A percentile compares a stretch with the other conserved stretches of the same genome.
These are phyloP conservation scores for Striga asiatica DNA, from an alignment of 257 asterid genomes.

Conservation along the genomic window DNA sequence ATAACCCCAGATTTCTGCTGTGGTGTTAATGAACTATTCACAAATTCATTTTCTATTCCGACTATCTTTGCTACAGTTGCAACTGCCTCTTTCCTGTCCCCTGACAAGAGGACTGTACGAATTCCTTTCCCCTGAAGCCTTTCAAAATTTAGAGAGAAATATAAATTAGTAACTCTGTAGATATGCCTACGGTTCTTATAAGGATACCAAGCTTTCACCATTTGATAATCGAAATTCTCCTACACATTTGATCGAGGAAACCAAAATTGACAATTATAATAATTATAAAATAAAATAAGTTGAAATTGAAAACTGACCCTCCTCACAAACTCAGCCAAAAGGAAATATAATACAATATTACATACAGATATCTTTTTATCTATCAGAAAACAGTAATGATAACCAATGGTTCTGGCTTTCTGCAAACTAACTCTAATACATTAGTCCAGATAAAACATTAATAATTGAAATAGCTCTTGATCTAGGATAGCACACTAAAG, in stretches of 20 bases:
- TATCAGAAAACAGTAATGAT: too few relatives aligned
- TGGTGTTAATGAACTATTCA: constrained; percentile 73
- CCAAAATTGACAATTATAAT: too few relatives aligned
- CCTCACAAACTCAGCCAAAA: too few relatives aligned
- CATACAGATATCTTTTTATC: too few relatives aligned
- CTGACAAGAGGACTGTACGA: constrained; percentile 66
- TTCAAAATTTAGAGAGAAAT: constrained; percentile 14
- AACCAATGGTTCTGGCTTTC: too few relatives aligned
- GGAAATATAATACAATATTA: too few relatives aligned
- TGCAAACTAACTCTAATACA: too few relatives aligned
- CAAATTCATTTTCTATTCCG: constrained; percentile 61
- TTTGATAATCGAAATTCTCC: too few relatives aligned
- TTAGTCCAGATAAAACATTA: too few relatives aligned
- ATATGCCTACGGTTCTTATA: neutral
- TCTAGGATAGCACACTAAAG: neutral
- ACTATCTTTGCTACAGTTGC: constrained; percentile 77
- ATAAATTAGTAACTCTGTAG: neutral
- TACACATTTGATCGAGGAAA: too few relatives aligned
- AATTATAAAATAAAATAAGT: too few relatives aligned
- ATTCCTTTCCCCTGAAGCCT: constrained; percentile 88
- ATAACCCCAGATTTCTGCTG: constrained; percentile 69
- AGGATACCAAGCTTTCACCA: neutral
- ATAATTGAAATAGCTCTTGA: neutral
- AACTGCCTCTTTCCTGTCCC: constrained; percentile 99
- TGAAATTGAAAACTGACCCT: too few relatives aligned